phyloP scores from a whole-genome alignment of 768 basidiomycete species.

The Mrakia hoshinonis region DNA sequence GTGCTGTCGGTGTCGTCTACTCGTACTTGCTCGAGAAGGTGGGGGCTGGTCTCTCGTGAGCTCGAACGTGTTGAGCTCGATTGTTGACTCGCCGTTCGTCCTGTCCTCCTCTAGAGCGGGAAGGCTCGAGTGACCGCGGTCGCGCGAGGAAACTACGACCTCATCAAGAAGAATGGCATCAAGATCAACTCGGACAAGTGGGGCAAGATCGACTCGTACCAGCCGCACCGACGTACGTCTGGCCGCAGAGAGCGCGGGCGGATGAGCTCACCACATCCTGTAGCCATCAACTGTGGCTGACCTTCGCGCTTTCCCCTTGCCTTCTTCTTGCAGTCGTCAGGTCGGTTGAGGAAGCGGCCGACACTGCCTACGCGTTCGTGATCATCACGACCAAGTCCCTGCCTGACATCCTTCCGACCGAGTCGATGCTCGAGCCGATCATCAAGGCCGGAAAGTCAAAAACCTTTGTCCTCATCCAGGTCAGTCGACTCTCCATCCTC shows the following conservation, averaged over 20 bases:
- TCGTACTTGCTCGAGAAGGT: constrained; percentile 8
- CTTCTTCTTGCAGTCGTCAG: constrained; percentile 47
- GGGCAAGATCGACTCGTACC: constrained; percentile 53
- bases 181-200: constrained; percentile 52
- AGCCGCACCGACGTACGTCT: constrained; percentile 54
- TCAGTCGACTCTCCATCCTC: constrained; percentile 35
- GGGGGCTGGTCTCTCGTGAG: not conserved
- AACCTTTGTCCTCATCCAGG: constrained; percentile 51
- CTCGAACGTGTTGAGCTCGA: not conserved
- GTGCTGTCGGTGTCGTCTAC: constrained; percentile 56
- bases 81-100: not conserved
- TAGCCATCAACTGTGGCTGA: too few species aligned
- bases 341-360: constrained; percentile 54
- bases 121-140: constrained; percentile 61
- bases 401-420: constrained; percentile 56
- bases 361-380: constrained; percentile 56
- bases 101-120: constrained; percentile 52
- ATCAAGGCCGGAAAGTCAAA: constrained; percentile 41
- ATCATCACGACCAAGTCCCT: constrained; percentile 62
- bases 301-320: not conserved
- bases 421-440: constrained; percentile 47
- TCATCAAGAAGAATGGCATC: constrained; percentile 51
- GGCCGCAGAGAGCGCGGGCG: not conserved
- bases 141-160: constrained; percentile 60
- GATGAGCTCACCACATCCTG: not conserved